Conservation (phyloP, 345 rosid species). For the Melaleuca quinquenervia region DNA sequence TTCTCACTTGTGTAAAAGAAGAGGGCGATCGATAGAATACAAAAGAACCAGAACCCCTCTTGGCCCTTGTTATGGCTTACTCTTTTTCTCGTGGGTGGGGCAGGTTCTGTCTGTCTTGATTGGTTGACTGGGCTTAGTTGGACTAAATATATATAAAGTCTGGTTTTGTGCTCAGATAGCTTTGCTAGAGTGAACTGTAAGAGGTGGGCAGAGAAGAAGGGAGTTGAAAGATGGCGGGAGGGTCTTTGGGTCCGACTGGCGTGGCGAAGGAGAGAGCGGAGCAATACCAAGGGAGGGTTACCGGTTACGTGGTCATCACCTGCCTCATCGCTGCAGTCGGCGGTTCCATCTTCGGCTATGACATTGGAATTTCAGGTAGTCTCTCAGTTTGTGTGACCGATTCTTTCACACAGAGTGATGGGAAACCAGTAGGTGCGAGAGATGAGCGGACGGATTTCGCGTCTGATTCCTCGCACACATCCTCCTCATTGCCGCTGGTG, state of each 20-base stretch:
- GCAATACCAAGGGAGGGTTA: constrained; percentile 67
- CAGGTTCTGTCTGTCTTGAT: neutral
- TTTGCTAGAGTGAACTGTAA: neutral
- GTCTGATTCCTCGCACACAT: neutral
- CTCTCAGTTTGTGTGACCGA: neutral
- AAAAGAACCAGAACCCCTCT: neutral
- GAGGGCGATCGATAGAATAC: neutral
- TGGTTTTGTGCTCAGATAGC: neutral
- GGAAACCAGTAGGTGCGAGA: neutral
- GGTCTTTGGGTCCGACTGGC: constrained; percentile 57
- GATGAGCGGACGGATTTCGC: neutral
- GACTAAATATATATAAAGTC: neutral
- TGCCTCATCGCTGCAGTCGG: constrained; percentile 78
- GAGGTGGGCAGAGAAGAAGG: neutral
- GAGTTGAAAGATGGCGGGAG: constrained; percentile 55
- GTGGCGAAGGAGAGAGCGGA: constrained; percentile 84
- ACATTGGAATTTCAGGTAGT: constrained; percentile 82
- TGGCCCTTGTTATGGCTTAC: neutral
- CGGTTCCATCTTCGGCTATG: constrained; percentile 86
- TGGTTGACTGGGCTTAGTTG: neutral
- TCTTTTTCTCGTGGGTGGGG: neutral
- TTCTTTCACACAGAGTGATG: neutral
- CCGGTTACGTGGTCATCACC: constrained; percentile 52
- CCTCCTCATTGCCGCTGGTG: neutral
- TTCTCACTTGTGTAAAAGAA: neutral